A percentile compares a stretch with the other conserved stretches of the same genome.
Conservation (phyloP, 345 rosid species). For the Capsella bursapastoris region DNA sequence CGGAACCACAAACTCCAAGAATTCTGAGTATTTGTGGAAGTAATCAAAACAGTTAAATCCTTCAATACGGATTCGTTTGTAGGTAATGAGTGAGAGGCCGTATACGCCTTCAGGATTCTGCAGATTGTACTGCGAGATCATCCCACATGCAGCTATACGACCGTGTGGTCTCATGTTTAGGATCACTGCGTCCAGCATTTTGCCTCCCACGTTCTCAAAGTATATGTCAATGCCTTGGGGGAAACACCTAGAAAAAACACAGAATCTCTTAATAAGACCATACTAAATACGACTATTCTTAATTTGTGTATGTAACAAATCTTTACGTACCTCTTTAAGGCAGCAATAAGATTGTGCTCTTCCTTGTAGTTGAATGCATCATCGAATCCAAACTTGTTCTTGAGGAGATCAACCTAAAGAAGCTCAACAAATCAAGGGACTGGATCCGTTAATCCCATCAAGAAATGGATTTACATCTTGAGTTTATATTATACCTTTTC, state of each 20-base stretch:
- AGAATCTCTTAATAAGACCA: not conserved
- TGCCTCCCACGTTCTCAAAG: constrained; percentile 58
- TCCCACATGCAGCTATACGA: constrained; percentile 55
- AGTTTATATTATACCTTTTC: constrained; percentile 42
- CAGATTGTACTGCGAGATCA: constrained; percentile 65
- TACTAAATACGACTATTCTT: not conserved
- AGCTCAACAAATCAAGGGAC: not conserved
- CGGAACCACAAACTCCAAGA: constrained; percentile 51
- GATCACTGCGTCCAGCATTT: constrained; percentile 60
- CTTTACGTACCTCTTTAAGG: constrained; percentile 51
- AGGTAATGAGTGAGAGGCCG: constrained; percentile 34
- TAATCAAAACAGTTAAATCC: constrained; percentile 52
- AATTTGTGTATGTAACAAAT: not conserved
- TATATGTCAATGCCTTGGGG: constrained; percentile 53
- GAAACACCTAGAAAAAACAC: constrained; percentile 24
- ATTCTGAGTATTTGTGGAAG: constrained; percentile 47
- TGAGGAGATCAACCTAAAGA: constrained; percentile 43
- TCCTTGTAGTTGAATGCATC: constrained; percentile 72
- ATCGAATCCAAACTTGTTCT: constrained; percentile 64
- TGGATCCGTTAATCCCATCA: not conserved
- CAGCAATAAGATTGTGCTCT: constrained; percentile 49
- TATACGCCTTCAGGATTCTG: constrained; percentile 43
- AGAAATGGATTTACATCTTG: not conserved
- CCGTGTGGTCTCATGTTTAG: constrained; percentile 56
- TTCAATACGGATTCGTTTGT: constrained; percentile 46